Conservation (phyloP, 805 yeast species). For the Ascoidea rubescens region DNA sequence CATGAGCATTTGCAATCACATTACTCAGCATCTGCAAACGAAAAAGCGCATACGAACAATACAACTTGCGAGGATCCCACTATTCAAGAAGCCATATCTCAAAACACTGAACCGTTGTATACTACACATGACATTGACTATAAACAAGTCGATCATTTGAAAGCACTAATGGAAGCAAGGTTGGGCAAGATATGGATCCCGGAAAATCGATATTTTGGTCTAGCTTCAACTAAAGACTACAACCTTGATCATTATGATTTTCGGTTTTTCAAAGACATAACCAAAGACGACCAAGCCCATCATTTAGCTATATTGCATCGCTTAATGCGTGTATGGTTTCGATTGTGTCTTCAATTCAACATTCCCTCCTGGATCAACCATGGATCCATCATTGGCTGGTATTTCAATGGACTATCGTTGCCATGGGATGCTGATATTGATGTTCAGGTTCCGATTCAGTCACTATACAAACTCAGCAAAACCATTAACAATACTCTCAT, state of each 20-base stretch:
- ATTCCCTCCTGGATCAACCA: constrained; percentile 49
- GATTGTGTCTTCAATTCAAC: constrained; percentile 28
- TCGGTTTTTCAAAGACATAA: constrained; percentile 42
- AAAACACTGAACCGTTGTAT: background rate
- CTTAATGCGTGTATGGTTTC: constrained; percentile 38
- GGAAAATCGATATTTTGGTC: background rate
- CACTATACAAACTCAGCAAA: constrained; percentile 28
- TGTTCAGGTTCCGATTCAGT: constrained; percentile 39
- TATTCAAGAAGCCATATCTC: background rate
- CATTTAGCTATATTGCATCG: constrained; percentile 22
- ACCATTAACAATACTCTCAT: constrained; percentile 35
- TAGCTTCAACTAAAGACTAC: background rate
- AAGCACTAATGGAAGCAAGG: background rate
- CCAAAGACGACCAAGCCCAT: constrained; percentile 26
- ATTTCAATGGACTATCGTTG: constrained; percentile 41
- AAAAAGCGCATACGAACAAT: background rate
- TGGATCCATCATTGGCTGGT: constrained; percentile 50
- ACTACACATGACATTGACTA: too few relatives aligned
- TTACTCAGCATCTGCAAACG: too few relatives aligned
- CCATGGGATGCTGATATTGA: constrained; percentile 55
- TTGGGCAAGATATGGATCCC: background rate
- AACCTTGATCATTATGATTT: constrained; percentile 34
- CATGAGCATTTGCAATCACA: too few relatives aligned
- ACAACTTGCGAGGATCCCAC: background rate
- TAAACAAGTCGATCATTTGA: background rate